These are phyloP conservation scores for Handroanthus guayacan DNA, from an alignment of 257 asterid genomes.

Conservation along the genomic window DNA sequence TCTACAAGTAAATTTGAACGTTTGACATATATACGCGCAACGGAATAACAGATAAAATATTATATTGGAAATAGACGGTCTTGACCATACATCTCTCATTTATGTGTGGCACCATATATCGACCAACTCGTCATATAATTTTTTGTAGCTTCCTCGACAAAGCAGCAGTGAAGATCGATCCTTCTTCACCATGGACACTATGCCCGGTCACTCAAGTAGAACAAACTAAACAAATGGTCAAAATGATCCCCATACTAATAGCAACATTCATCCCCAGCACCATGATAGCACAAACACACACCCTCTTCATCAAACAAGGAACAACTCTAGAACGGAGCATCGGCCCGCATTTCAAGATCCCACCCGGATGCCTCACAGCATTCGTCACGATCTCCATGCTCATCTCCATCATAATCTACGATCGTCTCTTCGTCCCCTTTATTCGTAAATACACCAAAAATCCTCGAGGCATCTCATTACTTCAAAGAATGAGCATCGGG, in stretches of 20 bases:
- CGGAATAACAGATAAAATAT: too few relatives aligned
- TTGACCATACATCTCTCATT: too few relatives aligned
- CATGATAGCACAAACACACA: constrained; percentile 56
- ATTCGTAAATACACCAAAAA: constrained; percentile 55
- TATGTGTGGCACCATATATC: too few relatives aligned
- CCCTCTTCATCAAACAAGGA: constrained; percentile 81
- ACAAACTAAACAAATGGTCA: constrained; percentile 75
- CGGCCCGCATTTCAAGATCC: constrained; percentile 63
- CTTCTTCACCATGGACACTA: constrained; percentile 52
- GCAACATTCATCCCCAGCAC: constrained; percentile 75
- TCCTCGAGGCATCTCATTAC: constrained; percentile 69
- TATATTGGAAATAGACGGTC: too few relatives aligned
- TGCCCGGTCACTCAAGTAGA: constrained; percentile 79
- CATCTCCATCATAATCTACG: constrained; percentile 54
- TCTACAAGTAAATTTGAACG: too few relatives aligned
- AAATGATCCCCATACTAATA: constrained; percentile 69
- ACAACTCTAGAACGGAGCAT: constrained; percentile 55
- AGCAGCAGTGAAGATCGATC: constrained; percentile 56
- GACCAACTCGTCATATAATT: background rate
- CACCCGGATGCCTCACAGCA: constrained; percentile 70
- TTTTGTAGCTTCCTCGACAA: constrained; percentile 63
- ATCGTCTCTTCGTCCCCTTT: constrained; percentile 59
- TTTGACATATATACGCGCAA: too few relatives aligned
- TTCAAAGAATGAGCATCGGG: constrained; percentile 76
- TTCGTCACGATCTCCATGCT: constrained; percentile 75